Evolutionary conservation across 2,329 filamentous ascomycete species (phyloP).

Genomic region (Juglanconis juglandina): DNA sequence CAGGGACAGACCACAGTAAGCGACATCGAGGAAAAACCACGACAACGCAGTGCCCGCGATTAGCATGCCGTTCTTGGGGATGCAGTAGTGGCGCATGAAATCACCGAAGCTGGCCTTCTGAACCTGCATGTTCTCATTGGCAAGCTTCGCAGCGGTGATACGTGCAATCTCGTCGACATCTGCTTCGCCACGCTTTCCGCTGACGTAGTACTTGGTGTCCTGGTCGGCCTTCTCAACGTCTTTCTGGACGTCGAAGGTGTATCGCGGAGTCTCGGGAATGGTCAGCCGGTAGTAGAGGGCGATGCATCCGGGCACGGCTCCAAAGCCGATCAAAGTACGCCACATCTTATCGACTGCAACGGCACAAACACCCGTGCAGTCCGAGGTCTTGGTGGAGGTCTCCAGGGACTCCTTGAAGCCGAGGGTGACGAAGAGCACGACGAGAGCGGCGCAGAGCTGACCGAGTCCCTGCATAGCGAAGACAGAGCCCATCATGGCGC

Average conservation of each 20-base stretch:
- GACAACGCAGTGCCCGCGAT: constrained; percentile 68
- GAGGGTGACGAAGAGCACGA: constrained; percentile 71
- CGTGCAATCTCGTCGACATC: constrained; percentile 64
- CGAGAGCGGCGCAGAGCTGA: constrained; percentile 70
- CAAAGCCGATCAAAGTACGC: constrained; percentile 76
- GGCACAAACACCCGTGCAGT: constrained; percentile 62
- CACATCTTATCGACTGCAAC: constrained; percentile 85
- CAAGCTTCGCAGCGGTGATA: constrained; percentile 52
- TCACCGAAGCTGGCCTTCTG: constrained; percentile 71
- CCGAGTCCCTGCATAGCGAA: constrained; percentile 87
- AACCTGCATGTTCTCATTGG: constrained; percentile 53
- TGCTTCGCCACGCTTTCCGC: constrained; percentile 57
- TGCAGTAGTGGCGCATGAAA: constrained; percentile 67
- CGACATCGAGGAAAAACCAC: constrained; percentile 70
- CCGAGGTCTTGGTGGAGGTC: constrained; percentile 44
- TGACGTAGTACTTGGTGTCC: constrained; percentile 72
- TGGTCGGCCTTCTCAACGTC: constrained; percentile 71
- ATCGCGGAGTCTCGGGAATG: constrained; percentile 83
- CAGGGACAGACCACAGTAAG: constrained; percentile 67
- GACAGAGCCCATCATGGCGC: constrained; percentile 82
- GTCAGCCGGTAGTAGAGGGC: constrained; percentile 77
- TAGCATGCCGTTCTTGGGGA: constrained; percentile 68
- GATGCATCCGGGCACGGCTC: constrained; percentile 74
- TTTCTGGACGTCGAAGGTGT: constrained; percentile 77
- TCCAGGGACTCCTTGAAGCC: constrained; percentile 66